These are phyloP conservation scores for Juglanconis juglandina DNA, from an alignment of 2,329 filamentous ascomycete species.

Conservation along the genomic window DNA sequence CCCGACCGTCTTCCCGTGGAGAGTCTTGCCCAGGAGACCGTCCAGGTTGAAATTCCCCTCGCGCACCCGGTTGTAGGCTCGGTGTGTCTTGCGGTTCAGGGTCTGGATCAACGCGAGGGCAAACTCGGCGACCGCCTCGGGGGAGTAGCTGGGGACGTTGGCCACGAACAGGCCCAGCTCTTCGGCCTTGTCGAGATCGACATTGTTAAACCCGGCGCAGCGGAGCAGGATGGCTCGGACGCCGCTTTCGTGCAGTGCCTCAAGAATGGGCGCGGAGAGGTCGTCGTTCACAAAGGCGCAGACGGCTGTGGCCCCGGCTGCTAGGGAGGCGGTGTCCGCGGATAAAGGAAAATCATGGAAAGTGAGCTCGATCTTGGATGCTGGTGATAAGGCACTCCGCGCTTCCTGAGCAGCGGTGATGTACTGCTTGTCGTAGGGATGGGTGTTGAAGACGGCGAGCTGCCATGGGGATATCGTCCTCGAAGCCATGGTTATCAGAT, in stretches of 20 bases:
- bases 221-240: conserved; percentile 60
- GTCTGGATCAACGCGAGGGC: conserved; percentile 65
- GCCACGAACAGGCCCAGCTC: conserved; percentile 57
- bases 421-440: conserved; percentile 59
- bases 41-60: conserved; percentile 67
- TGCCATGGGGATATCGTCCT: conserved; percentile 39
- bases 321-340: conserved; percentile 53
- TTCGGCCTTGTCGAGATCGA: conserved; percentile 56
- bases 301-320: conserved; percentile 51
- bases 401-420: conserved; percentile 41
- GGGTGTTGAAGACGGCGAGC: conserved; percentile 62
- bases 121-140: conserved; percentile 68
- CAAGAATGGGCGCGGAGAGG: conserved; percentile 49
- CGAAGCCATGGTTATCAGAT: neutral
- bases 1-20: conserved; percentile 64
- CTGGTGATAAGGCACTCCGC: conserved; percentile 28
- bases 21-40: conserved; percentile 58
- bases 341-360: conserved; percentile 59
- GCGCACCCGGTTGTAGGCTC: conserved; percentile 64
- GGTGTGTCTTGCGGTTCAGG: conserved; percentile 64
- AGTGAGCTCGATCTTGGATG: conserved; percentile 40
- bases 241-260: conserved; percentile 45
- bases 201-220: conserved; percentile 67
- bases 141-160: conserved; percentile 66
- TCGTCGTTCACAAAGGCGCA: conserved; percentile 69